Evolutionary conservation across 805 yeast genomes (phyloP), one percentile per base, ranked within the genome.

Genomic region (Nakazawaea wickerhamii): DNA sequence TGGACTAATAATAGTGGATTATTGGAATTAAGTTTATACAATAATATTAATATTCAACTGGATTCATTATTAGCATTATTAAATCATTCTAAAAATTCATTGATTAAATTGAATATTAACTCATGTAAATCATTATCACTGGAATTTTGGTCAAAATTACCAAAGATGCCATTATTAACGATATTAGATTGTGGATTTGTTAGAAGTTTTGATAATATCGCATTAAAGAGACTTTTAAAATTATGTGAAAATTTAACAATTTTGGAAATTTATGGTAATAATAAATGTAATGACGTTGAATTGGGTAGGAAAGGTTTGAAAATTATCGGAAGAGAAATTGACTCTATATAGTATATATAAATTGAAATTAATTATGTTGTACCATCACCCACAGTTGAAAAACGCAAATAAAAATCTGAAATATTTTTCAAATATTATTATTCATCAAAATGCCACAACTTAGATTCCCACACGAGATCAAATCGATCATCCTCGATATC

Each of bases 191-290:
- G 80, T 11, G 95, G 97, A 0, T 91, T 91, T 61, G 85, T 88
- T 3, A 67, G 95, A 30, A 67, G 78, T 17, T 73, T 87, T 10
- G 88, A 88, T 55, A 87, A 91, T 59, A 72, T 69, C 15, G 72
- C 78, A 0, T 58, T 90, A n/a, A 75, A 73, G 20, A 54, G 71
- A 22, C 51, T 88, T 17, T 72, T 84, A 3, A 61, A 70, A 21
- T 69, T 73, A 9, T 85, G 93, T 48, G 73, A 79, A 0, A 75
- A 75, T 36, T 61, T 91, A 44, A 69, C 71, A 36, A 68, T 84
- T 13, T 56, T 91, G 43, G 95, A 87, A 52, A 90, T 87, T 13
- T 88, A 81, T 58, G 96, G 96, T 1, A 70, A 83, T 55, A 85
- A 84, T 55, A 65, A 78, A 52, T 76, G 88, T 45, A 76, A 89